Evolutionary conservation across 176 grass and related monocot species (phyloP).

Genomic region (Tillandsia leiboldiana): DNA sequence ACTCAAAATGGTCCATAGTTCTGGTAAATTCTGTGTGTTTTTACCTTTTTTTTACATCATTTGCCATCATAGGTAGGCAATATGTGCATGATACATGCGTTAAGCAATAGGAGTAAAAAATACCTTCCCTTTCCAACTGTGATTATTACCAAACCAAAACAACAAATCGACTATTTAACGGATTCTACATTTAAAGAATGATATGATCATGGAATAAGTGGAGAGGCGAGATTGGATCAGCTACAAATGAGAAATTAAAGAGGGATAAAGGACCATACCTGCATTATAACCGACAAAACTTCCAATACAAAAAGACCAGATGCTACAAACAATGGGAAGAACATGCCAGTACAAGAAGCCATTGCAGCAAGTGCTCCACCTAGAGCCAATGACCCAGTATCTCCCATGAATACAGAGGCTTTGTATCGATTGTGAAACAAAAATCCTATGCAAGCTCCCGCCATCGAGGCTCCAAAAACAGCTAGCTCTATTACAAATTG

Average conservation of each 20-base stretch:
- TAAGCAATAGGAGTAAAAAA: no score
- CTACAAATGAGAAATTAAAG: background rate
- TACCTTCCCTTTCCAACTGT: no score
- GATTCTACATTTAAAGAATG: background rate
- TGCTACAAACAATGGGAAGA: slow-evolving; percentile 68
- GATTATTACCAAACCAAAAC: no score
- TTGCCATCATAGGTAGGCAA: no score
- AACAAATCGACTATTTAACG: no score
- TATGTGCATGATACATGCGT: no score
- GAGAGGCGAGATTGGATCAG: background rate
- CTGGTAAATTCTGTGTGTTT: no score
- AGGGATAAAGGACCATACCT: slow-evolving; percentile 41
- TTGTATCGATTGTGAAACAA: slow-evolving; percentile 84
- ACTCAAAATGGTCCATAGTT: no score
- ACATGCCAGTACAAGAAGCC: slow-evolving; percentile 85
- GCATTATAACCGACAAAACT: slow-evolving; percentile 46
- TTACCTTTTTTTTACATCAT: no score
- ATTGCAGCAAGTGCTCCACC: slow-evolving; percentile 79
- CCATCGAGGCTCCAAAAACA: slow-evolving; percentile 91
- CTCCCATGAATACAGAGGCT: slow-evolving; percentile 75
- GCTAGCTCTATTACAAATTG: slow-evolving; percentile 44
- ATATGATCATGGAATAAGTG: background rate
- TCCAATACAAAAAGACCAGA: slow-evolving; percentile 54
- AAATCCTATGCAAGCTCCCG: slow-evolving; percentile 79
- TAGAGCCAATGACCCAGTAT: slow-evolving; percentile 62